Conservation (phyloP, 495 filamentous ascomycete species). For the Penicillium robsamsonii region DNA sequence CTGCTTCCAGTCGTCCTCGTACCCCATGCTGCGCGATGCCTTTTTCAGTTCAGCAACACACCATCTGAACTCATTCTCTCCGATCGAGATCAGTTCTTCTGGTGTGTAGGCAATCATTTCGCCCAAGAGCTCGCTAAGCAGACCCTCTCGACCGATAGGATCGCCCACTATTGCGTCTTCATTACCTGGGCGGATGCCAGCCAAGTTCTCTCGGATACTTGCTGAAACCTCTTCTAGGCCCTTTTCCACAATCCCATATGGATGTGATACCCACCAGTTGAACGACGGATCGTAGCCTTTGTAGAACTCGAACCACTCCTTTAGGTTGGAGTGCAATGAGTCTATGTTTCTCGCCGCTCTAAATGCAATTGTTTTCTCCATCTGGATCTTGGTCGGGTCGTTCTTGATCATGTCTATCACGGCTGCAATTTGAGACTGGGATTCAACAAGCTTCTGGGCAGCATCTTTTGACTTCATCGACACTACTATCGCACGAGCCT, state of each 20-base stretch:
- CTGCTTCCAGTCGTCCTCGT: constrained; percentile 35
- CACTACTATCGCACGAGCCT: neutral
- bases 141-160: constrained; percentile 45
- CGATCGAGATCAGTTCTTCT: constrained; percentile 26
- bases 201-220: constrained; percentile 36
- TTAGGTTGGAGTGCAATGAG: neutral
- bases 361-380: neutral
- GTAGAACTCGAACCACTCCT: neutral
- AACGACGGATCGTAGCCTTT: neutral
- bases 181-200: constrained; percentile 38
- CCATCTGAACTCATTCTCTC: constrained; percentile 26
- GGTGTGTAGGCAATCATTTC: constrained; percentile 21
- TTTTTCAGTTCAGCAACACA: constrained; percentile 28
- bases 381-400: neutral
- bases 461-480: neutral
- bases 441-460: neutral
- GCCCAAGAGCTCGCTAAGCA: constrained; percentile 26
- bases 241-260: neutral
- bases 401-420: neutral
- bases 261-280: neutral
- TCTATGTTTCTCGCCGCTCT: neutral
- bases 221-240: neutral
- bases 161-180: constrained; percentile 49
- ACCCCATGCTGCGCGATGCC: constrained; percentile 24
- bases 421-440: neutral